Conservation (phyloP, 78 protist species). For the Dictyostelium intermedium region DNA sequence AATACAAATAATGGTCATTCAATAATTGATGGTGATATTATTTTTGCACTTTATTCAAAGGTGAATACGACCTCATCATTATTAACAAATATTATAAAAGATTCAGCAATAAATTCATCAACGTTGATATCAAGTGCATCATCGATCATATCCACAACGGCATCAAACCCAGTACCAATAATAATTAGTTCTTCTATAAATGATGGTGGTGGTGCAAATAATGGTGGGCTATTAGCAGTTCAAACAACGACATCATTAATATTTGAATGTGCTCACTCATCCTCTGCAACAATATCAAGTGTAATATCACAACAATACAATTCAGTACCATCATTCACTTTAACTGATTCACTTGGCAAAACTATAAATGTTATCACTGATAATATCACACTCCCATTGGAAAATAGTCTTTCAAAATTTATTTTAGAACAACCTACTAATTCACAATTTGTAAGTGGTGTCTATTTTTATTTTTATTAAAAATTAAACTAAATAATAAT, state of each 20-base stretch:
- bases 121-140: not conserved
- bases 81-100: not conserved
- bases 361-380: not conserved
- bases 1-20: not conserved
- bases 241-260: not conserved
- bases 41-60: not conserved
- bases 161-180: not conserved
- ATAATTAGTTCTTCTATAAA: not conserved
- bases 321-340: not conserved
- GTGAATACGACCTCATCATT: not conserved
- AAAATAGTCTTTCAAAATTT: not conserved
- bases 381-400: not conserved
- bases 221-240: not conserved
- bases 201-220: not conserved
- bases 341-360: not conserved
- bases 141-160: not conserved
- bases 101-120: not conserved
- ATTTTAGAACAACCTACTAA: not conserved
- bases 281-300: not conserved
- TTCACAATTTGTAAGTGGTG: not conserved
- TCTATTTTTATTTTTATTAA: not conserved
- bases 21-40: not conserved
- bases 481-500: no score
- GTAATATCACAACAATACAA: not conserved
- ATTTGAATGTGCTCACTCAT: not conserved